phyloP scores from a whole-genome alignment of 257 asterid genomes.

The Lantana camara region DNA sequence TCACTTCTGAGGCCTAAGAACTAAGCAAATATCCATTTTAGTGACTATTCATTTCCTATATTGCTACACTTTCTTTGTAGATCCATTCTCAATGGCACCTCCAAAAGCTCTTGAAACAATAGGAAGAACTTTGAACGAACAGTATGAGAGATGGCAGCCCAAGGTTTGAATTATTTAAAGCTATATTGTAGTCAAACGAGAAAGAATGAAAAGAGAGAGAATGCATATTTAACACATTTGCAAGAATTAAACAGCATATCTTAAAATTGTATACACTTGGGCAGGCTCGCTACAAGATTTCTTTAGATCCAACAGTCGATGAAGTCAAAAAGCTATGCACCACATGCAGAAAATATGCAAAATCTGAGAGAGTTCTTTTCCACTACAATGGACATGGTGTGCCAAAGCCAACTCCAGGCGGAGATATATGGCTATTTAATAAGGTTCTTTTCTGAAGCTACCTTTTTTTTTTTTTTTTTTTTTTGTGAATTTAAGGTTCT shows the following conservation, averaged over 20 bases:
- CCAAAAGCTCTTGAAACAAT: conserved; percentile 56
- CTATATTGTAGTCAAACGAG: too few species aligned
- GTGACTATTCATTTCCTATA: too few species aligned
- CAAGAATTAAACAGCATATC: conserved; percentile 13
- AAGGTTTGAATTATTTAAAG: conserved; percentile 69
- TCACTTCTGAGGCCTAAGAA: too few species aligned
- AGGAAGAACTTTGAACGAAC: conserved; percentile 57
- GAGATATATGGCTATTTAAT: conserved; percentile 97
- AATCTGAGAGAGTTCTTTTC: conserved; percentile 94
- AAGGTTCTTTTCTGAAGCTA: conserved; percentile 55
- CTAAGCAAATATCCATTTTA: too few species aligned
- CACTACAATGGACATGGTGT: conserved; percentile 99
- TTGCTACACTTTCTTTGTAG: conserved; percentile 54
- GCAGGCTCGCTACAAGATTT: conserved; percentile 88
- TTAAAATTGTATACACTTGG: conserved; percentile 19
- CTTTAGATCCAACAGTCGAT: conserved; percentile 93
- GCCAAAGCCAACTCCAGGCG: conserved; percentile 95
- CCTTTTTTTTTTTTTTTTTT: too few species aligned
- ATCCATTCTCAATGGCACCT: conserved; percentile 75
- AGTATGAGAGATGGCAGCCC: conserved; percentile 74
- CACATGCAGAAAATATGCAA: conserved; percentile 90
- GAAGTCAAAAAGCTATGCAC: conserved; percentile 95
- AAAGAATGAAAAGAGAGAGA: conserved; percentile 7
- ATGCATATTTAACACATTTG: too few species aligned
- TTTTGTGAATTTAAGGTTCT: too few species aligned